Percentiles rank a stretch among this genome's conserved stretches.
Evolutionary conservation across 208 protist species (phyloP).

Genomic region (Herpetomonas tarakana): DNA sequence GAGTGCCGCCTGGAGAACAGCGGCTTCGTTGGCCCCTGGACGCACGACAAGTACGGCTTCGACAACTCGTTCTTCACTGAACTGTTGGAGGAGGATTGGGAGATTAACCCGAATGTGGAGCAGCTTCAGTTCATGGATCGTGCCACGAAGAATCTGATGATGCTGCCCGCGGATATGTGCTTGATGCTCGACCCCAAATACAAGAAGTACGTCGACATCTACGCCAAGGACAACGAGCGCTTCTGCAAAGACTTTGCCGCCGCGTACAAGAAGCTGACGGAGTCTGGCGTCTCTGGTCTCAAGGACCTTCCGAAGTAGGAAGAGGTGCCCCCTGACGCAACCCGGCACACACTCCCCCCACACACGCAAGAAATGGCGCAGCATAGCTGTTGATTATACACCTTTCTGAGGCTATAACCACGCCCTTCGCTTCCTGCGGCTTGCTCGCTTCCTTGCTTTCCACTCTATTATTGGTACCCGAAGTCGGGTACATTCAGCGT

Average conservation of each 20-base stretch:
- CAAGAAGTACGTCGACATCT: constrained; percentile 75
- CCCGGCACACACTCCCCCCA: too few relatives aligned
- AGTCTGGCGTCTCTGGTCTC: constrained; percentile 46
- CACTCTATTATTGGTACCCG: neutral
- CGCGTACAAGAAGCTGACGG: constrained; percentile 77
- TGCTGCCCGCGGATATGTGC: constrained; percentile 89
- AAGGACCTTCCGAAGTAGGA: constrained; percentile 13
- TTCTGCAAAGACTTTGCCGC: constrained; percentile 88
- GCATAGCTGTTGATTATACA: too few relatives aligned
- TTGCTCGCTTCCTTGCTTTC: too few relatives aligned
- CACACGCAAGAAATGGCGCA: too few relatives aligned
- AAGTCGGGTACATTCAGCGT: neutral
- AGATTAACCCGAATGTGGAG: constrained; percentile 42
- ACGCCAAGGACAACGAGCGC: constrained; percentile 89
- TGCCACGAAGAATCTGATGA: constrained; percentile 86
- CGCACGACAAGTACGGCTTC: constrained; percentile 83
- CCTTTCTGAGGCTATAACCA: too few relatives aligned
- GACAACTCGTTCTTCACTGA: constrained; percentile 91
- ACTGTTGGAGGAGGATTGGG: constrained; percentile 87
- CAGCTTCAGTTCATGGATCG: constrained; percentile 82
- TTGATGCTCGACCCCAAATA: constrained; percentile 83
- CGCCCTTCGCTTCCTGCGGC: too few relatives aligned
- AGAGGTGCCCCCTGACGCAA: too few relatives aligned
- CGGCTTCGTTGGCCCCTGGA: constrained; percentile 92
- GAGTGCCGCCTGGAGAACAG: constrained; percentile 83